phyloP scores from a whole-genome alignment of 1,284 basidiomycete species.

The Cerioporus squamosus region DNA sequence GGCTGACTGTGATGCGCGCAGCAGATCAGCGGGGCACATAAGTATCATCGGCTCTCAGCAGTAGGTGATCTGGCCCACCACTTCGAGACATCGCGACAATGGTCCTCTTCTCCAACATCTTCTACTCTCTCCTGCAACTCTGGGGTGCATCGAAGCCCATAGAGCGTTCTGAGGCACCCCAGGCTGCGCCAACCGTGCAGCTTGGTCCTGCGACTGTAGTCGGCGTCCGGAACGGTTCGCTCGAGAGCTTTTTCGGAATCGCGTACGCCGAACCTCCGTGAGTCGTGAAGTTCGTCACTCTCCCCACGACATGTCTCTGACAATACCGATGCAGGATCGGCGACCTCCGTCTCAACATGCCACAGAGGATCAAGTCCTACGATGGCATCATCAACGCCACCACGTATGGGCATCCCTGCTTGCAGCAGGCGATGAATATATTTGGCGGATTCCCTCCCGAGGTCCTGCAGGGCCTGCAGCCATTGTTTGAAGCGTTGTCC shows the following conservation, averaged over 20 bases:
- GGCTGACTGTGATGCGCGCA: no score
- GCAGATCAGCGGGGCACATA: no score
- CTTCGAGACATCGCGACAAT: no score
- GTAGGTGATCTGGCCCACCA: no score
- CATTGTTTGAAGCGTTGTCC: conserved; percentile 1
- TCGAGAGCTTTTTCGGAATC: conserved; percentile 52
- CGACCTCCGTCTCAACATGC: conserved; percentile 46
- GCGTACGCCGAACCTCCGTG: conserved; percentile 53
- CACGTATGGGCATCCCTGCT: conserved; percentile 50
- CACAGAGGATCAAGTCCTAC: conserved; percentile 41
- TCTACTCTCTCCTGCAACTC: no score
- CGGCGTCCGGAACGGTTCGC: conserved; percentile 4
- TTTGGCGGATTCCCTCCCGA: neutral
- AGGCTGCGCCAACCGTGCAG: neutral
- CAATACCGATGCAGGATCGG: conserved; percentile 2
- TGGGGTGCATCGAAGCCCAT: no score
- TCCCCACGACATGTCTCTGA: neutral
- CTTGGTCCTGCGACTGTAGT: conserved; percentile 6
- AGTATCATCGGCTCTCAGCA: no score
- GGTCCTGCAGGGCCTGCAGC: conserved; percentile 18
- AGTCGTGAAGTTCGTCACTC: conserved; percentile 7
- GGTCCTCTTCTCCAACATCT: no score
- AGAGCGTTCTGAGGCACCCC: no score
- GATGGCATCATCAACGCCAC: conserved; percentile 43
- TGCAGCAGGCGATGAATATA: conserved; percentile 44